phyloP scores from a whole-genome alignment of 106 monocot genomes.

The Narthecium ossifragum region DNA sequence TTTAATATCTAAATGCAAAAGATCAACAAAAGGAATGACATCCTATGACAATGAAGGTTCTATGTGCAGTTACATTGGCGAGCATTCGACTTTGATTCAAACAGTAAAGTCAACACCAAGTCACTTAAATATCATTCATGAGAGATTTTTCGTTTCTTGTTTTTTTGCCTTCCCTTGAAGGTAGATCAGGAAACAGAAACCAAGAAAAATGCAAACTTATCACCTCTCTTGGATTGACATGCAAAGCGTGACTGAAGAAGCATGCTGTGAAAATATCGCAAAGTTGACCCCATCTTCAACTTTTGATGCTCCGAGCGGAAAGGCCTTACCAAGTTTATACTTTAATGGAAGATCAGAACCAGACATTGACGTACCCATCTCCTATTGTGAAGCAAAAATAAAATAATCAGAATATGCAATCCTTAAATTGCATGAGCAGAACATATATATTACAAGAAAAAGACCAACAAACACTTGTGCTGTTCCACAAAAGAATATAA shows the following conservation, averaged over 20 bases:
- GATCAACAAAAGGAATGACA: no score
- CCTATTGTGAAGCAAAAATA: conserved; percentile 13
- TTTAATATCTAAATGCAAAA: no score
- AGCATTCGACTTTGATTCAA: not conserved
- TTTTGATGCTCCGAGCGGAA: conserved; percentile 74
- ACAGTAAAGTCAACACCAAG: no score
- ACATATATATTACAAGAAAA: not conserved
- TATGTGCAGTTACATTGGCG: not conserved
- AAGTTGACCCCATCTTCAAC: conserved; percentile 72
- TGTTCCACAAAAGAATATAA: not conserved
- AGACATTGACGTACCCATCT: conserved; percentile 13
- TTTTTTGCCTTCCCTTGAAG: not conserved
- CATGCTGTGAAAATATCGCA: conserved; percentile 78
- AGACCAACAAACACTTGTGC: not conserved
- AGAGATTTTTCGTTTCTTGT: not conserved
- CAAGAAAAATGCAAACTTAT: not conserved
- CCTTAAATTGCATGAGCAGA: not conserved
- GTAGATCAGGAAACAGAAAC: not conserved
- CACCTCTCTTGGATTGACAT: conserved; percentile 42
- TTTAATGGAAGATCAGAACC: conserved; percentile 26
- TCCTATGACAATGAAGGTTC: not conserved
- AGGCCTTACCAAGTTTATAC: conserved; percentile 56
- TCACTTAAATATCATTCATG: not conserved
- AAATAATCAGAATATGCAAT: not conserved
- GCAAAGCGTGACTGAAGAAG: conserved; percentile 66